phyloP scores from a whole-genome alignment of 1,284 basidiomycete species.

The Cystobasidium sp. region DNA sequence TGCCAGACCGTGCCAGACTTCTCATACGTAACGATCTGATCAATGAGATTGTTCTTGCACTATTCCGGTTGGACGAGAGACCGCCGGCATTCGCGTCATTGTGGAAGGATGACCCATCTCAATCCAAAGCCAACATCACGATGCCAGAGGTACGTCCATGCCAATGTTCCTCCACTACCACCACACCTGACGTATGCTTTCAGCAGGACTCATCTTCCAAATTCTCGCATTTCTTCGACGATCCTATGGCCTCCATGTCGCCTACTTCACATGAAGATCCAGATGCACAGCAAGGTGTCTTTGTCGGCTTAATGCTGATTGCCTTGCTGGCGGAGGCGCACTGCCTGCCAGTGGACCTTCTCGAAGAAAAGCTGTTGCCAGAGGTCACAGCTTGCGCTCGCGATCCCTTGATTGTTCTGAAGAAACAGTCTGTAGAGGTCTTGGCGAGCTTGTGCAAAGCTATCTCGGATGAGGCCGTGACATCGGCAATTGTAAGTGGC shows the following conservation, averaged over 20 bases:
- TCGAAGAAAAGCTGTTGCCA: constrained; percentile 11
- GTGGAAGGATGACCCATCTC: constrained; percentile 5
- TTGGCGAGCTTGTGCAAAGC: constrained; percentile 3
- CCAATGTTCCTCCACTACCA: background rate
- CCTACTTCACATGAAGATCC: background rate
- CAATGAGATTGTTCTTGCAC: constrained; percentile 15
- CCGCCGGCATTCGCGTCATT: constrained; percentile 2
- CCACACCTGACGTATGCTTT: background rate
- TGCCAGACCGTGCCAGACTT: constrained; percentile 10
- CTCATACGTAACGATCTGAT: constrained; percentile 27
- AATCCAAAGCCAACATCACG: background rate
- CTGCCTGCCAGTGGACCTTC: background rate
- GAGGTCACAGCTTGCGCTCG: background rate
- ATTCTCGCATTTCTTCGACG: constrained; percentile 37
- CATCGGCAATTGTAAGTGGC: constrained; percentile 12
- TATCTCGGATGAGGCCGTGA: constrained; percentile 1
- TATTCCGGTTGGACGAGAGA: constrained; percentile 14
- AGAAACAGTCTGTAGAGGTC: constrained; percentile 20
- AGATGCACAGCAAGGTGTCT: constrained; percentile 27
- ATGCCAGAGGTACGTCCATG: background rate
- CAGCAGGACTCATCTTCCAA: constrained; percentile 24
- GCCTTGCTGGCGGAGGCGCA: constrained; percentile 21
- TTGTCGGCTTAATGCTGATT: constrained; percentile 25
- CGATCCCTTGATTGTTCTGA: constrained; percentile 16
- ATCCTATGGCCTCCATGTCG: constrained; percentile 19